Percentiles rank a stretch among this genome's conserved stretches.
Evolutionary conservation across 257 asterid species (phyloP).

Genomic region (Mitragyna speciosa): DNA sequence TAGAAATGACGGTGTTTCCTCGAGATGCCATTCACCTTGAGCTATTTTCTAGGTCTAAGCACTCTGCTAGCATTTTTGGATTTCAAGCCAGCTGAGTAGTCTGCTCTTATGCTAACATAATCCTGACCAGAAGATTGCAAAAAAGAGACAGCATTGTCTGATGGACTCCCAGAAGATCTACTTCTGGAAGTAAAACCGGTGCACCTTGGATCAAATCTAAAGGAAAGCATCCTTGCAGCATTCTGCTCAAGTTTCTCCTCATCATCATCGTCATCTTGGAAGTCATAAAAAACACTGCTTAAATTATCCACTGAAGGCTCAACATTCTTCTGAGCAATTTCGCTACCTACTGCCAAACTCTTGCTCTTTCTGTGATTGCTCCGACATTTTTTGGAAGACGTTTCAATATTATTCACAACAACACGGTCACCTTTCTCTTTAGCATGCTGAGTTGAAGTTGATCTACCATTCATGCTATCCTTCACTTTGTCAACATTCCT

Average conservation of each 20-base stretch:
- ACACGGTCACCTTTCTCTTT: slow-evolving; percentile 35
- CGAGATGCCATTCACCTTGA: slow-evolving; percentile 48
- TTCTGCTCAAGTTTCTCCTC: slow-evolving; percentile 95
- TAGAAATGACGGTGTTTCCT: slow-evolving; percentile 96
- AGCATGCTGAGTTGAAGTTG: slow-evolving; percentile 34
- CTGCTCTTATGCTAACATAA: slow-evolving; percentile 40
- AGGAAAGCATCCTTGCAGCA: slow-evolving; percentile 98
- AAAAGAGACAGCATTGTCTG: slow-evolving; percentile 45
- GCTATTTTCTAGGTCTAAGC: slow-evolving; percentile 72
- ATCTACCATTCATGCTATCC: slow-evolving; percentile 32
- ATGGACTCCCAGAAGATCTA: slow-evolving; percentile 45
- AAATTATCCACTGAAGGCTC: slow-evolving; percentile 51
- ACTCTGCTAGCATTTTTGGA: slow-evolving; percentile 61
- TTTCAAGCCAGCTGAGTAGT: slow-evolving; percentile 49
- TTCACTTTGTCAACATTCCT: slow-evolving; percentile 36
- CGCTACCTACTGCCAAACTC: slow-evolving; percentile 33
- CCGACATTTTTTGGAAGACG: slow-evolving; percentile 39
- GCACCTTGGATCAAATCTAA: slow-evolving; percentile 96
- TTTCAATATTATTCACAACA: slow-evolving; percentile 39
- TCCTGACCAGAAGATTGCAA: slow-evolving; percentile 50
- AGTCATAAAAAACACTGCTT: slow-evolving; percentile 40
- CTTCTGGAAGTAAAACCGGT: slow-evolving; percentile 68
- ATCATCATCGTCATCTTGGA: slow-evolving; percentile 79
- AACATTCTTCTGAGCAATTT: slow-evolving; percentile 40
- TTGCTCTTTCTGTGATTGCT: slow-evolving; percentile 52